A percentile compares a stretch with the other conserved stretches of the same genome.
phyloP scores from a whole-genome alignment of 2,329 filamentous ascomycete genomes.

The Coccinonectria pachysandricola region DNA sequence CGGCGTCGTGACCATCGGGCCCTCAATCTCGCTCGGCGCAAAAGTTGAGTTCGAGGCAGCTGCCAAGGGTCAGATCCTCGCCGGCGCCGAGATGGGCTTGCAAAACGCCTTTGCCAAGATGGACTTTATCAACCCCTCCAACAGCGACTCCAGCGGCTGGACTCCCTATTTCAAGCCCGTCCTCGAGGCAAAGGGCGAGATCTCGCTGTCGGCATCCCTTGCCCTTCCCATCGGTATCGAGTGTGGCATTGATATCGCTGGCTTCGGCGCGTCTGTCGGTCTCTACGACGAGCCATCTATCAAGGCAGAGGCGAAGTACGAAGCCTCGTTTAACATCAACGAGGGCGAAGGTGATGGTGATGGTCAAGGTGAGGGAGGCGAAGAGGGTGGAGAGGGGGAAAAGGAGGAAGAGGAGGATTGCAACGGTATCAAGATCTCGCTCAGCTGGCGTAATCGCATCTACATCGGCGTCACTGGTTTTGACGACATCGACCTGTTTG shows the following conservation, averaged over 20 bases:
- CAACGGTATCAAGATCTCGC: constrained; percentile 15
- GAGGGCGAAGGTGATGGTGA: constrained; percentile 5
- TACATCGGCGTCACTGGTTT: constrained; percentile 15
- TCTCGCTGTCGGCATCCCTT: constrained; percentile 16
- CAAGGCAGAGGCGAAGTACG: constrained; percentile 12
- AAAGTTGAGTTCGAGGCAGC: constrained; percentile 13
- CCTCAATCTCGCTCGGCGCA: constrained; percentile 14
- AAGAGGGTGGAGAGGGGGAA: constrained; percentile 10
- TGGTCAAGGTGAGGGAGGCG: constrained; percentile 8
- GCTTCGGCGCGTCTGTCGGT: constrained; percentile 12
- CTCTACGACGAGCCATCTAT: constrained; percentile 20
- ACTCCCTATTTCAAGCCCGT: constrained; percentile 20
- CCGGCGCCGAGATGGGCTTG: constrained; percentile 21
- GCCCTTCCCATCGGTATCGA: constrained; percentile 20
- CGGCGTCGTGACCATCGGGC: constrained; percentile 18
- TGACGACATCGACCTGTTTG: constrained; percentile 5
- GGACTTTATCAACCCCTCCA: constrained; percentile 13
- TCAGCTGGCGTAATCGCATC: constrained; percentile 20
- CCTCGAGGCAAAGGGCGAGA: constrained; percentile 18
- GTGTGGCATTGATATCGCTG: constrained; percentile 13
- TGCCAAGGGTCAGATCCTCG: constrained; percentile 17
- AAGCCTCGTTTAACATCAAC: constrained; percentile 7
- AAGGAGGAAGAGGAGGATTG: constrained; percentile 14
- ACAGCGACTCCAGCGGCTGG: constrained; percentile 13
- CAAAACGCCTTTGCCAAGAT: constrained; percentile 14